Base-by-base conservation (phyloP, 768 basidiomycete genomes). In the Amanita pseudoporphyria region DNA sequence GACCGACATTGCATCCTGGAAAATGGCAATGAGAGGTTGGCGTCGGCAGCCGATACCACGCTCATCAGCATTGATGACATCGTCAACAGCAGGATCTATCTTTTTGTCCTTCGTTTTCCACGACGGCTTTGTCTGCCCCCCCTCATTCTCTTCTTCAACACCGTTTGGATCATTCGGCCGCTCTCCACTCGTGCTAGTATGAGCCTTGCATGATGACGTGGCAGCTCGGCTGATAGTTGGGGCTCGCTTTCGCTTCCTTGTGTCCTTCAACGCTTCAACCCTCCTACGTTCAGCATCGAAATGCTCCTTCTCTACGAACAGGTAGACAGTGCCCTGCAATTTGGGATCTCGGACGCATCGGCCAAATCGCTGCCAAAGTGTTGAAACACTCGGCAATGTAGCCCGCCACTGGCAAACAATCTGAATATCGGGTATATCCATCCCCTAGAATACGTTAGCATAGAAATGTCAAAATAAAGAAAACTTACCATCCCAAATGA, bases 401-500 rank as follows among this genome's bases (percentile, higher is more conserved):
- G 28, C 28, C 22, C 43, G 43, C 43, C 43, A 45, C 22, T 45
- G 43, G 43, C 26, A 16, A 45, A 45, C 43, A 14, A 45, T 30
- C 43, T 45, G 26, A 30, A 45, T 45, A 14, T 45, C 43, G 22
- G 28, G 43, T 28, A 45, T 45, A 33, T 45, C 43, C 43, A 45
- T 45, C 14, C 43, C 43, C 43, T 45, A 18, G n/a, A 24, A 45
- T 3, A 18, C 9, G 26, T 45, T 45, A 45, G 32, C 3, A 45
- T 28, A 28, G 21, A 14, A 10, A 30, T 45, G 21, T 45, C 43
- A 45, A 45, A 45, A n/a, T n/a, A 18, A 16, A 45, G 3, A 42
- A 41, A 0, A 52, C 53, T 38, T 57, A 56, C 3, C 56, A 55
- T 18, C 38, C 41, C 26, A n/a, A n/a, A n/a, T n/a, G n/a, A n/a